Evolutionary conservation across 257 asterid genomes (phyloP), one percentile per base, ranked within the genome.

Genomic region (Scutellaria galericulata): DNA sequence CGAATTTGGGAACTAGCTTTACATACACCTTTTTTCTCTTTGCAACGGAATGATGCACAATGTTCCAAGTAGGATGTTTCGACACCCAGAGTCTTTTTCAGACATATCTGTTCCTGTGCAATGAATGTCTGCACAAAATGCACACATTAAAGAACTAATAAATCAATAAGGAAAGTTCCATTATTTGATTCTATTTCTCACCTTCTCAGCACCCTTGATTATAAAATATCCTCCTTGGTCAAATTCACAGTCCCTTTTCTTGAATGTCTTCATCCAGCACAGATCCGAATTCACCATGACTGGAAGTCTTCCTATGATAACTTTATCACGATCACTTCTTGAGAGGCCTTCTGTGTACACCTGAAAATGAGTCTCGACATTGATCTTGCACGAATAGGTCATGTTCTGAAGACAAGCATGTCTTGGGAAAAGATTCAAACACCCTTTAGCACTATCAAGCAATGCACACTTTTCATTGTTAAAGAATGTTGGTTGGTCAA

Each of bases 121-220:
- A 93, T 84, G 76, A 93, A 91, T 0, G 89, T 91, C 98, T 93
- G 90, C 85, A 83, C 68, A 11, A 63, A 73, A 76, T 47, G 61
- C 24, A 60, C 57, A n/a, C 14, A 18, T 44, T 42, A 18, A 50
- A 22, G 57, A 52, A 64, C 55, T 59, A 55, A 55, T 18, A 18
- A 18, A 18, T 18, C 18, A 18, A 18, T 22, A 56, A 27, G 37
- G 15, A 1, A 52, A 40, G 40, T 37, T 6, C 20, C 13, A 2
- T 18, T 42, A 39, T 13, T 22, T 24, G 14, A 65, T 39, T 14
- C 52, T 64, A 24, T 57, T 66, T 60, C 79, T 75, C 66, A 94
- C 99, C 97, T 94, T 94, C 83, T 91, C 98, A 24, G 98, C 98
- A 54, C 99, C 99, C 85, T 94, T 94, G 78, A 94, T 83, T n/a